These are phyloP conservation scores for Dichotomopilus funicola DNA, from an alignment of 2,329 filamentous ascomycete genomes.

Conservation along the genomic window DNA sequence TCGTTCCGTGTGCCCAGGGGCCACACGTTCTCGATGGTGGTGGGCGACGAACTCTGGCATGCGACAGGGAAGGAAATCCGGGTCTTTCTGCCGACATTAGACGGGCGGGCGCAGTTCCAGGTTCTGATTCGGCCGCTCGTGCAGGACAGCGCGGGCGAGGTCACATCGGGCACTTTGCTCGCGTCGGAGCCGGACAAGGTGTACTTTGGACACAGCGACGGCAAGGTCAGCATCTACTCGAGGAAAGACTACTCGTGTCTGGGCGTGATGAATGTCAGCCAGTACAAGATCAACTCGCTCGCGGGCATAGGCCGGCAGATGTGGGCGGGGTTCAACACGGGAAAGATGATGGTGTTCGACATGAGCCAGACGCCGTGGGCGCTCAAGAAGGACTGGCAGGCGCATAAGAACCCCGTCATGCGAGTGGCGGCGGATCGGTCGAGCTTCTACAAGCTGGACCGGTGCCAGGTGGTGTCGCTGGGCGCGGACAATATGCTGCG, in stretches of 20 bases:
- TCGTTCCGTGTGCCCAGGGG: constrained; percentile 72
- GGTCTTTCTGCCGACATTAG: constrained; percentile 68
- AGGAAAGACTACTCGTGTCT: constrained; percentile 68
- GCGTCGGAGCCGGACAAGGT: constrained; percentile 70
- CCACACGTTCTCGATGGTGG: constrained; percentile 81
- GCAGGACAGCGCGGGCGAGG: constrained; percentile 70
- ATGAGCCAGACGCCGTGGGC: constrained; percentile 75
- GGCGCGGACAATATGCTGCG: constrained; percentile 81
- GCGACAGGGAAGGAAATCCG: constrained; percentile 81
- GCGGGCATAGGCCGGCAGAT: constrained; percentile 73
- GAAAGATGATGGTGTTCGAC: constrained; percentile 91
- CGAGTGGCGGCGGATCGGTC: constrained; percentile 72
- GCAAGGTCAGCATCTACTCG: constrained; percentile 92
- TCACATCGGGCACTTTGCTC: constrained; percentile 75
- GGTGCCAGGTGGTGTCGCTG: constrained; percentile 76
- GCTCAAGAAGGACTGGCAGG: constrained; percentile 90
- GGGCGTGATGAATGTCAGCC: constrained; percentile 76
- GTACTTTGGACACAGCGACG: constrained; percentile 87
- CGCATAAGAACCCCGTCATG: constrained; percentile 76
- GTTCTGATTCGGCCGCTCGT: constrained; percentile 64
- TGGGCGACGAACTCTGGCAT: constrained; percentile 82
- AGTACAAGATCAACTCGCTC: constrained; percentile 91
- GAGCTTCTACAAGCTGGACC: constrained; percentile 77
- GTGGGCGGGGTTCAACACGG: constrained; percentile 93
- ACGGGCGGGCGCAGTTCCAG: constrained; percentile 65